These are phyloP conservation scores for Neofusicoccum umdonicola DNA, from an alignment of 2,329 filamentous ascomycete species.

Conservation along the genomic window DNA sequence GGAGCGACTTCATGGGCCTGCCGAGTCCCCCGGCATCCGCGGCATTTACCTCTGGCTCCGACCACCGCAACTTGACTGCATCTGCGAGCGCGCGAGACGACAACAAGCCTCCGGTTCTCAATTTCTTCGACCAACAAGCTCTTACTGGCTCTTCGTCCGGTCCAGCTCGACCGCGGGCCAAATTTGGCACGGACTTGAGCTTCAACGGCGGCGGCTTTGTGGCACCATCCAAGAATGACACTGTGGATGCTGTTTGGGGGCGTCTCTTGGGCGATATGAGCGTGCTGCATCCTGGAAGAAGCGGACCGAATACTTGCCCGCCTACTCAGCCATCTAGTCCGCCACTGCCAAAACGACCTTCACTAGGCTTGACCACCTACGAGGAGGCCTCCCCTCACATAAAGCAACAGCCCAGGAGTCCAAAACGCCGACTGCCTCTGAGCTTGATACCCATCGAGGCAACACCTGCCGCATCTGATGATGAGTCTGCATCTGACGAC, in stretches of 20 bases:
- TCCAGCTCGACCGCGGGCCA: neutral
- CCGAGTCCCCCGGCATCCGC: constrained; percentile 16
- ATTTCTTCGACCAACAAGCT: neutral
- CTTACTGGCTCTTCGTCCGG: neutral
- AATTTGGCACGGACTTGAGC: constrained; percentile 14
- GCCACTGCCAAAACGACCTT: neutral
- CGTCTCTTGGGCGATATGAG: constrained; percentile 24
- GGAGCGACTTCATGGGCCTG: constrained; percentile 2
- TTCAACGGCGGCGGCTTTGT: constrained; percentile 8
- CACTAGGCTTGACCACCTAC: neutral
- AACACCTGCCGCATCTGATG: constrained; percentile 1
- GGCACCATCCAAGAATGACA: constrained; percentile 23
- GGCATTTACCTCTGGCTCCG: constrained; percentile 9
- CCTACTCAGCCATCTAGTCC: constrained; percentile 13
- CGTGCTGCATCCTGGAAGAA: neutral
- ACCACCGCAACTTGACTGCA: neutral
- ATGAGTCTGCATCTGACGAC: constrained; percentile 7
- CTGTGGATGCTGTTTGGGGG: constrained; percentile 25
- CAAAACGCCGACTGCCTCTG: neutral
- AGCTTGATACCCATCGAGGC: constrained; percentile 2
- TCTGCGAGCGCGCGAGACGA: neutral
- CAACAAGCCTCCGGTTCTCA: neutral
- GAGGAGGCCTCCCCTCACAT: neutral
- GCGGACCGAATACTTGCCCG: neutral
- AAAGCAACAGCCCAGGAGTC: constrained; percentile 7